phyloP scores from a whole-genome alignment of 768 basidiomycete species.

The Cyclocybe cylindracea region DNA sequence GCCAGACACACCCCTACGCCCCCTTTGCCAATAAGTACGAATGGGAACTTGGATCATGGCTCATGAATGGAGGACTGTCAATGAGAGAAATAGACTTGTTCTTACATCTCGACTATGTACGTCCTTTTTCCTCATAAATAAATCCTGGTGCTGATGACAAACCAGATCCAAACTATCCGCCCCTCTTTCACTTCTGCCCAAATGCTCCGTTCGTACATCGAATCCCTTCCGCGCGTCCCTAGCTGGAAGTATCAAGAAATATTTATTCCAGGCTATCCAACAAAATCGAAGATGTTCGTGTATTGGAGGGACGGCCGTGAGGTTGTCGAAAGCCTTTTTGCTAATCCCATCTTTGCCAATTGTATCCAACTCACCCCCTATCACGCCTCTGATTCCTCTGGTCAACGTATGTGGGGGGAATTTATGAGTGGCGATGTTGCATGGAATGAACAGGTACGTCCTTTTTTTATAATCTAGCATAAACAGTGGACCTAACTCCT shows the following conservation, averaged over 20 bases:
- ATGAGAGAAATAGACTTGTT: slow-evolving; percentile 1
- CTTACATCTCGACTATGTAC: slow-evolving; percentile 1
- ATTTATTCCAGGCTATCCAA: neutral
- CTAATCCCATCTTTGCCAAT: neutral
- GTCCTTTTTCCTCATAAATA: neutral
- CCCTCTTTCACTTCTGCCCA: no score
- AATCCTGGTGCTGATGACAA: no score
- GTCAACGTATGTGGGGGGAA: neutral
- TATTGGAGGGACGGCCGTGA: slow-evolving; percentile 1
- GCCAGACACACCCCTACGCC: slow-evolving; percentile 16
- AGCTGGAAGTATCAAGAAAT: neutral
- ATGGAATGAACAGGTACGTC: slow-evolving; percentile 1
- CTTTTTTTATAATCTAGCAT: neutral
- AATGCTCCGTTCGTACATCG: no score
- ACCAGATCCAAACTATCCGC: no score
- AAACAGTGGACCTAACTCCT: neutral
- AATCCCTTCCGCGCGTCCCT: neutral
- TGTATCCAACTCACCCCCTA: neutral
- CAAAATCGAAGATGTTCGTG: neutral
- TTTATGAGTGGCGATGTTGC: slow-evolving; percentile 3
- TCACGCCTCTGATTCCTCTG: neutral
- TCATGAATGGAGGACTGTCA: neutral
- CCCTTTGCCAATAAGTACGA: slow-evolving; percentile 17
- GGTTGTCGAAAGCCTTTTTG: neutral
- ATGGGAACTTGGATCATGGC: slow-evolving; percentile 1